Base-by-base conservation (phyloP, 2,329 filamentous ascomycete genomes). In the Phyllosticta ampelicida region DNA sequence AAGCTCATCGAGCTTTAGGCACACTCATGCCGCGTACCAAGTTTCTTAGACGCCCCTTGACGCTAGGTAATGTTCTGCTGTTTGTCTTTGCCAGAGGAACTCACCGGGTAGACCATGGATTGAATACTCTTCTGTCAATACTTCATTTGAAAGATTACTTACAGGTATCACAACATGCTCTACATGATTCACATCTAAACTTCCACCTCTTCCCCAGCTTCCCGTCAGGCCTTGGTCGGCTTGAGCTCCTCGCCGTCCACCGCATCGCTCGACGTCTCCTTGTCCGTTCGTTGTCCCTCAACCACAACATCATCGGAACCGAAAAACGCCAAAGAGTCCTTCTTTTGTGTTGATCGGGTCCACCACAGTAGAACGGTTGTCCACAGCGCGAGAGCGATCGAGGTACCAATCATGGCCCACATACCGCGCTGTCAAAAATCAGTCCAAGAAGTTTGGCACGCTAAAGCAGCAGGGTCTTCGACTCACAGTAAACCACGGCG, bases 401-500 rank as follows among this genome's bases (percentile, higher is more conserved):
- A 83, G 8, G 77, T 77, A 1, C 77, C 84, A 65, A 88, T 85
- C 85, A 87, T 87, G 2, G 85, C 84, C 78, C 81, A 87, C 84
- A 87, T 86, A n/a, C 85, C 85, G 60, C 77, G 77, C 77, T 84
- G 60, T 13, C 48, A 8, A 21, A 21, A 4, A 54, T 63, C 56
- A 65, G 62, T 54, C 30, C 4, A 21, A 3, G 2, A n/a, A 5
- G 11, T 16, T n/a, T n/a, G 6, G 16, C 0, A 1, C 3, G 5
- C 28, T 1, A 11, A 18, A 18, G 13, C 11, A 50, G 51, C 28
- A n/a, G 13, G 13, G n/a, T n/a, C n/a, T 18, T 44, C 18, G 19
- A 73, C 80, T 75, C 67, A 82, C 80, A 48, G 70, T 82, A 61
- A 87, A 87, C 73, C 79, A 80, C 0, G 86, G 86, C 2, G 85